Evolutionary conservation across 345 rosid genomes (phyloP).

Genomic region (Linum tenue): DNA sequence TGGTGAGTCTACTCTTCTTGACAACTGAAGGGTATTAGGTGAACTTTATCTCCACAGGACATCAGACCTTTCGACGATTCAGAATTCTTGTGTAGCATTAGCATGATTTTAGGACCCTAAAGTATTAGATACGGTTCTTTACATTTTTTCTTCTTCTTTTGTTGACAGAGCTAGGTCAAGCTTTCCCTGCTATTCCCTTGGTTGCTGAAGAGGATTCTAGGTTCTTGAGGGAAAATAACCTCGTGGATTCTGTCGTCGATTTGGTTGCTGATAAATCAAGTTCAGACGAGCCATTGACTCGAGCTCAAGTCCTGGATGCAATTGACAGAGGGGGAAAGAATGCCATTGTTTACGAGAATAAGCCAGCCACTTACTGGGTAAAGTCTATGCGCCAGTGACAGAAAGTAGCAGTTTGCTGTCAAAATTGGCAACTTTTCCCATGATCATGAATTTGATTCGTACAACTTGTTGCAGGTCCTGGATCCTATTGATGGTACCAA

Average conservation of each 20-base stretch:
- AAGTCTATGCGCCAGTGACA: slow-evolving; percentile 10
- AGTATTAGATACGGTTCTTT: no score
- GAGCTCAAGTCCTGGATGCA: slow-evolving; percentile 60
- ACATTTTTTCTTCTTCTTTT: slow-evolving; percentile 1
- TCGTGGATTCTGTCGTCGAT: slow-evolving; percentile 56
- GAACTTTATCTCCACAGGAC: no score
- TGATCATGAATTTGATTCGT: not conserved
- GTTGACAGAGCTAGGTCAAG: slow-evolving; percentile 51
- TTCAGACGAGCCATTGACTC: slow-evolving; percentile 34
- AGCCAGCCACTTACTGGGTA: slow-evolving; percentile 87
- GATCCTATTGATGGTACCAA: slow-evolving; percentile 88
- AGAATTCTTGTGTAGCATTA: no score
- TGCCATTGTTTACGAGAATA: slow-evolving; percentile 41
- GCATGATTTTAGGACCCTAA: no score
- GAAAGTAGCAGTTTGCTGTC: not conserved
- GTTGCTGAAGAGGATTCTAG: slow-evolving; percentile 93
- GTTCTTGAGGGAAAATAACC: slow-evolving; percentile 48
- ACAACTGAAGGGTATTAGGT: no score
- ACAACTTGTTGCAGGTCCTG: slow-evolving; percentile 46
- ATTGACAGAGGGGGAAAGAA: slow-evolving; percentile 77
- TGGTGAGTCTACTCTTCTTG: not conserved
- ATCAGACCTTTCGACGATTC: no score
- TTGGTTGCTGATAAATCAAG: slow-evolving; percentile 39
- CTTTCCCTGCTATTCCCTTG: slow-evolving; percentile 76
- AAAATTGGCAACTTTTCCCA: not conserved